Conservation (phyloP, 2,329 filamentous ascomycete species). For the Hymenoscyphus albidus region DNA sequence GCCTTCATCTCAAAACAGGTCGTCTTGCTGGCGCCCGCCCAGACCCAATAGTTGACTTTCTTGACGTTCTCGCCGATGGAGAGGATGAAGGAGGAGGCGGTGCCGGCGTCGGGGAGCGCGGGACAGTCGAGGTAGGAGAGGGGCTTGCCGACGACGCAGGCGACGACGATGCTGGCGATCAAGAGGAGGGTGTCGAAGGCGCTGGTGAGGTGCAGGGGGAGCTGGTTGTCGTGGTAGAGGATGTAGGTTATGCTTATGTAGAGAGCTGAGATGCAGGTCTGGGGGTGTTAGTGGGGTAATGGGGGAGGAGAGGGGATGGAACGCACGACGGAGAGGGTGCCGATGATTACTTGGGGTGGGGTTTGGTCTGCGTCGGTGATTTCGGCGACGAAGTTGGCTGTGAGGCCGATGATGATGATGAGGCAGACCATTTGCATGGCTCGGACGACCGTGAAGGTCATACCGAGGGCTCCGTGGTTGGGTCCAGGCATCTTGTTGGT, state of each 20-base stretch:
- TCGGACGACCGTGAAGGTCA: conserved; percentile 72
- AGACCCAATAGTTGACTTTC: conserved; percentile 44
- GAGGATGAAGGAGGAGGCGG: conserved; percentile 44
- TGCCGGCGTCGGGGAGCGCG: conserved; percentile 42
- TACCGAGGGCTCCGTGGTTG: conserved; percentile 60
- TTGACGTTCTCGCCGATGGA: conserved; percentile 42
- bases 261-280: conserved; percentile 75
- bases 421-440: conserved; percentile 68
- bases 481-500: conserved; percentile 27
- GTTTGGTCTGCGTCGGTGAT: conserved; percentile 64
- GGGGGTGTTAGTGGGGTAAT: conserved; percentile 22
- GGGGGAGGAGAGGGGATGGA: background rate
- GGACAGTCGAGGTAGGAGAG: conserved; percentile 74
- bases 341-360: conserved; percentile 70
- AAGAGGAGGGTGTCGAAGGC: conserved; percentile 66
- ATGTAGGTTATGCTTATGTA: conserved; percentile 79
- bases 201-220: conserved; percentile 68
- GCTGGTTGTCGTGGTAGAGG: conserved; percentile 72
- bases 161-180: conserved; percentile 73
- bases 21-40: conserved; percentile 50
- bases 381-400: conserved; percentile 75
- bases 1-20: conserved; percentile 84
- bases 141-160: conserved; percentile 74
- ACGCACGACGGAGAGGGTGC: conserved; percentile 75
- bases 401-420: conserved; percentile 74